phyloP scores from a whole-genome alignment of 768 basidiomycete species.

The Panus rudis region DNA sequence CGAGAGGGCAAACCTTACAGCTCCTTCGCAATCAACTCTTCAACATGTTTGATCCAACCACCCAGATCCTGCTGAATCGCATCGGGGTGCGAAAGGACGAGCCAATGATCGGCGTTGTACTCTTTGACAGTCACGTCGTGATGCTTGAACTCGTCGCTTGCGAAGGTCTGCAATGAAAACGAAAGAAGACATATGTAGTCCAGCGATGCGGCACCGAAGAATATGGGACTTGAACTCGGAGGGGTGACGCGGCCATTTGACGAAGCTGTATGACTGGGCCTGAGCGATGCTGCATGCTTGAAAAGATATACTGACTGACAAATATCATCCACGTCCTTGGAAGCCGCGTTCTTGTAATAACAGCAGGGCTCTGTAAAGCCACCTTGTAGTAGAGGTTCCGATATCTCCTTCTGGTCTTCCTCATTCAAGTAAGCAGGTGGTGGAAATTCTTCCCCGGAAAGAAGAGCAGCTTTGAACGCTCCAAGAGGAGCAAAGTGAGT shows the following conservation, averaged over 20 bases:
- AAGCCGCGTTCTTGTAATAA: not conserved
- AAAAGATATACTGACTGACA: not conserved
- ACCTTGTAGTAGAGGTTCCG: not conserved
- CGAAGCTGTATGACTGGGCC: not conserved
- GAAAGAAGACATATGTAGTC: slow-evolving; percentile 7
- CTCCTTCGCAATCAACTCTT: no score
- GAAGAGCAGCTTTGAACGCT: not conserved
- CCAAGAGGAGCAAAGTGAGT: not conserved
- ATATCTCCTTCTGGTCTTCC: not conserved
- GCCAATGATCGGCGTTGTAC: slow-evolving; percentile 9
- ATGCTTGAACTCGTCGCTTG: slow-evolving; percentile 1
- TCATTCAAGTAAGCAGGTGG: not conserved
- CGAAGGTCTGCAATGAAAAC: not conserved
- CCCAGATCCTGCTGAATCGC: slow-evolving; percentile 5
- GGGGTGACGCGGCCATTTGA: not conserved
- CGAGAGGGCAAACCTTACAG: no score
- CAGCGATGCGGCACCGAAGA: slow-evolving; percentile 5
- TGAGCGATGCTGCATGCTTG: not conserved
- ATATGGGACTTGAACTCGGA: slow-evolving; percentile 4
- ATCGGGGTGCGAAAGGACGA: slow-evolving; percentile 4
- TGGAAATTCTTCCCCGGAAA: not conserved
- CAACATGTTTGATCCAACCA: slow-evolving; percentile 2
- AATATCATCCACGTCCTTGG: not conserved
- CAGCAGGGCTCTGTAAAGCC: slow-evolving; percentile 1
- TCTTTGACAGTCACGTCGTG: slow-evolving; percentile 6